Evolutionary conservation across 208 protist species (phyloP), one percentile per base, ranked within the genome.

Genomic region (Leishmania amazonensis): DNA sequence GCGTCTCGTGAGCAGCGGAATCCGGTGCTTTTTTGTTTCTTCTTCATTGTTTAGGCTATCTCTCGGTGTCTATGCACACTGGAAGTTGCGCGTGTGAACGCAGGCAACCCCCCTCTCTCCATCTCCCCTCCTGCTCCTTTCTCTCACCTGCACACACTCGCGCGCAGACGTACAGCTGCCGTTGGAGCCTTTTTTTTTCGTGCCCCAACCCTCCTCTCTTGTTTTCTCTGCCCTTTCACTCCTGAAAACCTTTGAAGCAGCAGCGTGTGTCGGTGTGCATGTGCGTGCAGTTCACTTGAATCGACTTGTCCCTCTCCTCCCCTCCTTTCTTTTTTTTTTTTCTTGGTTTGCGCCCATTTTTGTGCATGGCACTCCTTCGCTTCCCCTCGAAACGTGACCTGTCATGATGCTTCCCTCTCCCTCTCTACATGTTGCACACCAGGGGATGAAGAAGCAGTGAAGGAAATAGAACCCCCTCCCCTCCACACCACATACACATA

Each of bases 161-260:
- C 70, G 70, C 70, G 70, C 70, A 47, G 70, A 53, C 45, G 40
- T 47, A 74, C 15, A 28, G 70, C 70, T 74, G 70, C 70, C 7
- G 70, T 54, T 19, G 70, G 70, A 51, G 70, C 42, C 24, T 42
- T 42, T 58, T 76, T 42, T 24, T 40, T n/a, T 76, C 28, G 60
- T 17, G n/a, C 15, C 28, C 2, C 5, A n/a, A 8, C 40, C 53
- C 47, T 51, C 71, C 71, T 40, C 35, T n/a, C 51, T 62, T 62
- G 17, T 3, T 35, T 31, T 8, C 62, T 35, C 47, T 75, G 8
- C 3, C 7, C 11, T 75, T n/a, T 28, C 45, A 57, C 70, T 75
- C 31, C 47, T 53, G 70, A 57, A 17, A 47, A 21, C 15, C 38
- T 42, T 71, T 71, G 65, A 47, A 31, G 31, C 38, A 47, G 65